phyloP scores from a whole-genome alignment of 1,139 yeast genomes.

The Lodderomyces pseudojiufengensis region DNA sequence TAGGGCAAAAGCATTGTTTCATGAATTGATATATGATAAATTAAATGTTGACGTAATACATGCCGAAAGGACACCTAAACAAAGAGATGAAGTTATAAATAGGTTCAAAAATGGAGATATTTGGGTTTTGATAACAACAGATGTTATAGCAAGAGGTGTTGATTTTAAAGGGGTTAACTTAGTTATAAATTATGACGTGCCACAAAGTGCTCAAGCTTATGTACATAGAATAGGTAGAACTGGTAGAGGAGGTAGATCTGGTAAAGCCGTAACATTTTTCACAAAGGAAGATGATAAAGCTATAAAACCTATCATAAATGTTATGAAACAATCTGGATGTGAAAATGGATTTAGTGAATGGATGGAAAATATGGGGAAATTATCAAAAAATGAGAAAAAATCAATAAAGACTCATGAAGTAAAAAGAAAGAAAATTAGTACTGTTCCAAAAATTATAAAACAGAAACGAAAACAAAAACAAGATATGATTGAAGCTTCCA shows the following conservation, averaged over 20 bases:
- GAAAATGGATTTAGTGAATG: slow-evolving; percentile 64
- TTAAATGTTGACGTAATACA: slow-evolving; percentile 94
- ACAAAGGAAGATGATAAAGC: slow-evolving; percentile 82
- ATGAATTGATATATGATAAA: slow-evolving; percentile 86
- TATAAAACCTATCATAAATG: slow-evolving; percentile 82
- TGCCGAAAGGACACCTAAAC: slow-evolving; percentile 88
- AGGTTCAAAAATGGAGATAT: slow-evolving; percentile 84
- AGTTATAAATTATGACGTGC: slow-evolving; percentile 95
- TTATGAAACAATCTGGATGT: slow-evolving; percentile 90
- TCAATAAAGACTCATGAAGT: slow-evolving; percentile 56
- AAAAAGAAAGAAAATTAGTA: slow-evolving; percentile 73
- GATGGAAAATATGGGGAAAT: slow-evolving; percentile 76
- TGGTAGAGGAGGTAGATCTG: slow-evolving; percentile 89
- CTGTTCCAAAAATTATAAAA: slow-evolving; percentile 73
- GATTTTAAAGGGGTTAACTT: slow-evolving; percentile 94
- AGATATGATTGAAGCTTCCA: slow-evolving; percentile 80
- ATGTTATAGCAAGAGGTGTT: slow-evolving; percentile 93
- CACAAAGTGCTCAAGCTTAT: slow-evolving; percentile 89
- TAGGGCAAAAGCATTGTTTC: slow-evolving; percentile 92
- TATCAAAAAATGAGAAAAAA: slow-evolving; percentile 65
- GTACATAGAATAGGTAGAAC: slow-evolving; percentile 99
- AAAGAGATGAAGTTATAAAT: slow-evolving; percentile 81
- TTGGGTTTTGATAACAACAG: slow-evolving; percentile 97
- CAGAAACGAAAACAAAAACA: slow-evolving; percentile 59
- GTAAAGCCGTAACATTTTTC: slow-evolving; percentile 87